phyloP scores from a whole-genome alignment of 1,284 basidiomycete species.

The Tranzscheliella williamsii region DNA sequence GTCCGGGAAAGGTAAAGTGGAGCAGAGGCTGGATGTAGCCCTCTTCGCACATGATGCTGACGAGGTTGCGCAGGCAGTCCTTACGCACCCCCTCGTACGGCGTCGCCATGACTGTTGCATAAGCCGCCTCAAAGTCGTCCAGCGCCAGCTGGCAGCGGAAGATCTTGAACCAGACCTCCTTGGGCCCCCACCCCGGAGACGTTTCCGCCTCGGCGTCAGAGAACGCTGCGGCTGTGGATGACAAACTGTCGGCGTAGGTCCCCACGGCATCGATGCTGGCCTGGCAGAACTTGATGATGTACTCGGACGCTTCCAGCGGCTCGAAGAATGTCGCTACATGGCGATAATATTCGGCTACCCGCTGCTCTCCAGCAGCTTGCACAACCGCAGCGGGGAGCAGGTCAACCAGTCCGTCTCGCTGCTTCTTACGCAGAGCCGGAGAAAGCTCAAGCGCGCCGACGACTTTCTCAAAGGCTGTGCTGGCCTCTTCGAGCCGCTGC shows the following conservation, averaged over 20 bases:
- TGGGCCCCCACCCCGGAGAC: conserved; percentile 5
- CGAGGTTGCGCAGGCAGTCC: conserved; percentile 91
- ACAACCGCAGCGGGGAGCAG: conserved; percentile 26
- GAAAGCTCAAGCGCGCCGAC: conserved; percentile 20
- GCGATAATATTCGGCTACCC: conserved; percentile 28
- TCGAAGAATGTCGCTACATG: conserved; percentile 40
- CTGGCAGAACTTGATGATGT: conserved; percentile 34
- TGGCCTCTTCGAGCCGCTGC: conserved; percentile 30
- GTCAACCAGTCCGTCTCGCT: conserved; percentile 18
- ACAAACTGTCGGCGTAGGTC: conserved; percentile 15
- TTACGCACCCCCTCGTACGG: conserved; percentile 74
- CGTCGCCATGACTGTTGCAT: conserved; percentile 44
- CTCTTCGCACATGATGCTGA: conserved; percentile 91
- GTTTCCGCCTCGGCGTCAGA: not conserved
- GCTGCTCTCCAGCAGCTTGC: conserved; percentile 9
- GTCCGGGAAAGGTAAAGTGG: conserved; percentile 80
- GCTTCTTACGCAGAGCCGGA: not conserved
- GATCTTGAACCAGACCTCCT: conserved; percentile 44
- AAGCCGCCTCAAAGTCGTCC: conserved; percentile 43
- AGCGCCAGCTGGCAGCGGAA: conserved; percentile 51
- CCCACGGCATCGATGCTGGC: conserved; percentile 37
- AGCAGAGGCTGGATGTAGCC: conserved; percentile 78
- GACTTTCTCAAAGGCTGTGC: conserved; percentile 26
- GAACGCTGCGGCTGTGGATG: not conserved
- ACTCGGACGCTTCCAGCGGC: conserved; percentile 27